Evolutionary conservation across 2,329 filamentous ascomycete species (phyloP).

Genomic region (Bertia moriformis): DNA sequence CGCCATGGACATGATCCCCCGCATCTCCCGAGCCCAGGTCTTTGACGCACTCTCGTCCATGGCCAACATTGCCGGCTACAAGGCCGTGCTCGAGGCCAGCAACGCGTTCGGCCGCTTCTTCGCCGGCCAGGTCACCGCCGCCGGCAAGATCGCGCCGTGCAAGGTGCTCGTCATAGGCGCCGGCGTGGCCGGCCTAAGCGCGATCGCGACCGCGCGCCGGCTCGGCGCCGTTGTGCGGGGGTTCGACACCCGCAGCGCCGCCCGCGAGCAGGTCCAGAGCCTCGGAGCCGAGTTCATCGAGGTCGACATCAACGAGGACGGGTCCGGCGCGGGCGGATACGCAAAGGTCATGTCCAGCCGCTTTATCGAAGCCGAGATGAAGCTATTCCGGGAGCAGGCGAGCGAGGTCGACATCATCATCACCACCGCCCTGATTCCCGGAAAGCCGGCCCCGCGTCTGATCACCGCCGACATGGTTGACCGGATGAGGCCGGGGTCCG

Average conservation of each 20-base stretch:
- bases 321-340: slow-evolving; percentile 72
- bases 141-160: slow-evolving; percentile 77
- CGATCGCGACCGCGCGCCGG: slow-evolving; percentile 72
- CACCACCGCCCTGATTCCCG: slow-evolving; percentile 82
- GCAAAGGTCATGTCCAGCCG: slow-evolving; percentile 91
- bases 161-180: slow-evolving; percentile 85
- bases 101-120: slow-evolving; percentile 81
- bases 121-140: slow-evolving; percentile 79
- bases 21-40: slow-evolving; percentile 75
- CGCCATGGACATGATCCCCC: slow-evolving; percentile 85
- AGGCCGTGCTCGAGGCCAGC: slow-evolving; percentile 76
- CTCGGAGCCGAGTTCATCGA: slow-evolving; percentile 82
- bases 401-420: slow-evolving; percentile 84
- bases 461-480: slow-evolving; percentile 70
- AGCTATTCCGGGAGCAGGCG: slow-evolving; percentile 75
- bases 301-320: slow-evolving; percentile 72
- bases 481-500: slow-evolving; percentile 79
- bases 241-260: slow-evolving; percentile 81
- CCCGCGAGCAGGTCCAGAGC: slow-evolving; percentile 78
- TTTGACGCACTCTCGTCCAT: slow-evolving; percentile 76
- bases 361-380: slow-evolving; percentile 87
- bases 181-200: slow-evolving; percentile 75
- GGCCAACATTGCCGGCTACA: slow-evolving; percentile 90
- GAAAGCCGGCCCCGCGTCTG: slow-evolving; percentile 66
- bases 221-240: slow-evolving; percentile 81